Conservation (phyloP, 805 yeast species). For the Saturnispora silvae region DNA sequence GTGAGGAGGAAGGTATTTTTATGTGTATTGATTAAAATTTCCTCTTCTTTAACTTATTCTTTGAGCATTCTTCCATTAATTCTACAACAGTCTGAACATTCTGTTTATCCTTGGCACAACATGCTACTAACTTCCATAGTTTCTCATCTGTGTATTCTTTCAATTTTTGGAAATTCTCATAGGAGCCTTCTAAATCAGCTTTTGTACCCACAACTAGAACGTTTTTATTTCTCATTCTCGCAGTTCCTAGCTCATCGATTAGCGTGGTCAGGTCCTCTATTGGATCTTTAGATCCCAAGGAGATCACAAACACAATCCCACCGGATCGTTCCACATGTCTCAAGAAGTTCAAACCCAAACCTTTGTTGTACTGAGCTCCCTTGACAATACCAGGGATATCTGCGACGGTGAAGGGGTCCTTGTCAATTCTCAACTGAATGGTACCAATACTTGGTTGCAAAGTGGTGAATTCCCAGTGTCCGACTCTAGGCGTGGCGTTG, state of each 20-base stretch:
- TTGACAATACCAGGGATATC: slow-evolving; percentile 94
- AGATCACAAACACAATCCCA: slow-evolving; percentile 79
- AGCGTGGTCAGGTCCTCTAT: slow-evolving; percentile 51
- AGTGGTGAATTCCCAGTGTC: slow-evolving; percentile 96
- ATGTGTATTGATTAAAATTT: no score
- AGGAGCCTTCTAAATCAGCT: slow-evolving; percentile 62
- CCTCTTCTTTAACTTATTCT: no score
- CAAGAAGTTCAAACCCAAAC: slow-evolving; percentile 88
- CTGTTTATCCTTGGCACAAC: slow-evolving; percentile 67
- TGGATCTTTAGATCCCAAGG: slow-evolving; percentile 61
- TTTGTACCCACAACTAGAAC: slow-evolving; percentile 84
- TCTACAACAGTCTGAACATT: slow-evolving; percentile 61
- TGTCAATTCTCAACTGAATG: slow-evolving; percentile 52
- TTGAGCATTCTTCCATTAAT: slow-evolving; percentile 58
- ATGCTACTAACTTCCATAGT: slow-evolving; percentile 68
- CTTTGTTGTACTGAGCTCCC: slow-evolving; percentile 78
- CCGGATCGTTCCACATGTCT: slow-evolving; percentile 88
- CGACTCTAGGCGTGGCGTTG: slow-evolving; percentile 80
- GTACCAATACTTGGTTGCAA: slow-evolving; percentile 89
- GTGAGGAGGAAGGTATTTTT: no score
- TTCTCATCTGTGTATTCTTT: slow-evolving; percentile 31
- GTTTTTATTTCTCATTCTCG: slow-evolving; percentile 48
- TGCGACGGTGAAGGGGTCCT: slow-evolving; percentile 78
- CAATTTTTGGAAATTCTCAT: slow-evolving; percentile 37
- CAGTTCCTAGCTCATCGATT: slow-evolving; percentile 59